These are phyloP conservation scores for Dipteronia dyeriana DNA, from an alignment of 345 rosid genomes.

Conservation along the genomic window DNA sequence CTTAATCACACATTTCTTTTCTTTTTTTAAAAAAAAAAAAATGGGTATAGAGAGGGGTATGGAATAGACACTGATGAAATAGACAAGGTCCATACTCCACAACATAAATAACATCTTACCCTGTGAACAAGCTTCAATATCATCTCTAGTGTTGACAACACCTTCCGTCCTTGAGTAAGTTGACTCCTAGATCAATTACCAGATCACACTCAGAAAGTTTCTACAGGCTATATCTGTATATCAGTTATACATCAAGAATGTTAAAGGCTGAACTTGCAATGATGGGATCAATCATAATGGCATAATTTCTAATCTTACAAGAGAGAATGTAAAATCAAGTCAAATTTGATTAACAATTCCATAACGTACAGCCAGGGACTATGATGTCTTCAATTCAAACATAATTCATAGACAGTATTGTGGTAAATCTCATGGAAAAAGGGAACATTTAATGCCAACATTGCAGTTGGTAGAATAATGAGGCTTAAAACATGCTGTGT, in stretches of 20 bases:
- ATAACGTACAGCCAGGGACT: neutral
- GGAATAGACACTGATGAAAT: neutral
- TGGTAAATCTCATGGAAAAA: neutral
- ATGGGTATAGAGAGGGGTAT: neutral
- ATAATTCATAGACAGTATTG: neutral
- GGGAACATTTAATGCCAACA: neutral
- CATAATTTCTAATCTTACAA: neutral
- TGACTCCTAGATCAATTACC: conserved; percentile 55
- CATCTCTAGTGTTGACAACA: conserved; percentile 74
- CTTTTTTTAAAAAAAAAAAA: neutral
- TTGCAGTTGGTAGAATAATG: conserved; percentile 1
- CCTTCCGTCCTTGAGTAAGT: conserved; percentile 89
- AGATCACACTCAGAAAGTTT: conserved; percentile 8
- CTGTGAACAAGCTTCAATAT: conserved; percentile 73
- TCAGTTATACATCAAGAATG: neutral
- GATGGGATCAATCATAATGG: neutral
- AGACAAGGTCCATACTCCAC: neutral
- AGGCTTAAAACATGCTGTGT: neutral
- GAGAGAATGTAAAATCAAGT: neutral
- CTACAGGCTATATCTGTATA: neutral
- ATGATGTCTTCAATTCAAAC: neutral
- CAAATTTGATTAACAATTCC: neutral
- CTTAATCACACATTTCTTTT: neutral
- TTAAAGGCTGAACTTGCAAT: neutral
- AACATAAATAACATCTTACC: conserved; percentile 45